Conservation (phyloP, 768 basidiomycete genomes). For the Dacryopinax spathularia region DNA sequence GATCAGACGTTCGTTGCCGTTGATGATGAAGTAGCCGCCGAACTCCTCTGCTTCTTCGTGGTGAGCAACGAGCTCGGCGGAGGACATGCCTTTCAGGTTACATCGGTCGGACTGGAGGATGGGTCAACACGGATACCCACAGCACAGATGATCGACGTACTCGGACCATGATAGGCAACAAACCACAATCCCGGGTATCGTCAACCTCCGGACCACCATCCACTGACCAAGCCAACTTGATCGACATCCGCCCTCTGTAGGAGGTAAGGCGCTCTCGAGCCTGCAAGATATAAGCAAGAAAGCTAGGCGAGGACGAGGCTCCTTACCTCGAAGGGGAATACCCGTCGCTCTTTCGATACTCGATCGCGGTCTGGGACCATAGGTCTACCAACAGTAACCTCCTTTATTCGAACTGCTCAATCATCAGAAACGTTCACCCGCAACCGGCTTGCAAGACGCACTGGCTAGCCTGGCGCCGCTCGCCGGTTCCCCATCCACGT, state of each 20-base stretch:
- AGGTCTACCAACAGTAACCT: conserved; percentile 68
- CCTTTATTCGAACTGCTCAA: conserved; percentile 75
- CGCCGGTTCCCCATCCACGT: conserved; percentile 7
- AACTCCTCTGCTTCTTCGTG: conserved; percentile 98
- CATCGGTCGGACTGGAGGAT: conserved; percentile 66
- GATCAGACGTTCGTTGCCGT: conserved; percentile 96
- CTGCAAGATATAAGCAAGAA: conserved; percentile 30
- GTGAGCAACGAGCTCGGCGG: conserved; percentile 70
- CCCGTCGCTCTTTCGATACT: conserved; percentile 53
- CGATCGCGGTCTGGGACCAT: conserved; percentile 76
- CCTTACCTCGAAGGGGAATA: conserved; percentile 82
- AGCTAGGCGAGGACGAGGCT: neutral
- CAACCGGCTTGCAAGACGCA: conserved; percentile 32
- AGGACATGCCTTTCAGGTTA: conserved; percentile 73
- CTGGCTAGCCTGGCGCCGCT: conserved; percentile 79
- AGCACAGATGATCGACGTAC: conserved; percentile 41
- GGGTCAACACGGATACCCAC: neutral
- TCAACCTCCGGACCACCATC: conserved; percentile 53
- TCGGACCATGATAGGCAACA: conserved; percentile 92
- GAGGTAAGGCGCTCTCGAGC: conserved; percentile 86
- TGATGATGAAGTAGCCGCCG: conserved; percentile 96
- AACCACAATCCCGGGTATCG: conserved; percentile 71
- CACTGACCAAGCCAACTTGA: conserved; percentile 73
- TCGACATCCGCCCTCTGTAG: conserved; percentile 80
- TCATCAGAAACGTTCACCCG: neutral